Evolutionary conservation across 2,329 filamentous ascomycete species (phyloP), one percentile per base, ranked within the genome.

Genomic region (Xylariomycetidae sp.): DNA sequence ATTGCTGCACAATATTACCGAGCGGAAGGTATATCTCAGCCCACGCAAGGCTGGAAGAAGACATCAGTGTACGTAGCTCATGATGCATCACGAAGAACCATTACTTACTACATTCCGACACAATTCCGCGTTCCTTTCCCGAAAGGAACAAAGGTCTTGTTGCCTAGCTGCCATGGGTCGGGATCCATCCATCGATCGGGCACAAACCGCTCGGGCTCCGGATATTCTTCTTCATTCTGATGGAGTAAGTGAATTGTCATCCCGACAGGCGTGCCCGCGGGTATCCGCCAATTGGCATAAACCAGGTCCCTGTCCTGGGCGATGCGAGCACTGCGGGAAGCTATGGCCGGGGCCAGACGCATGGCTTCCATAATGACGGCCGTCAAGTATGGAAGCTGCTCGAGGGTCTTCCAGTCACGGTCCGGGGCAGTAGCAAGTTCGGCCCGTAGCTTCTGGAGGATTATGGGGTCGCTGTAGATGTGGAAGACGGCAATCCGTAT

Each of bases 331-430:
- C 68, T 53, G 2, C 63, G 50, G 20, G 66, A 57, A 7, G 56
- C 59, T 10, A 69, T 48, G 1, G 54, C 60, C 3, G 66, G 64
- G 33, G 67, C 59, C 3, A 71, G 42, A 6, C 70, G 60, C 48
- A 71, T 52, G 4, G 61, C 59, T 46, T 74, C 69, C 29, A 59
- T 63, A 12, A 73, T 53, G 3, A 66, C 58, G 3, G 67, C 63
- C n/a, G 62, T 57, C 16, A 72, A 54, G 40, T 68, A 70, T 1
- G 58, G 54, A 11, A 61, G 44, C 34, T 49, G 22, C 37, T 50
- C 45, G 16, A 48, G 45, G 8, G 34, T 41, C 35, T 44, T 41
- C 27, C 15, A 33, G 16, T 32, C 28, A 11, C 15, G 23, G 17
- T 26, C 10, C 7, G 26, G 28, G 13, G 34, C 32, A 27, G 32